phyloP scores from a whole-genome alignment of 805 yeast species.

The Jamesozyma lodderae region DNA sequence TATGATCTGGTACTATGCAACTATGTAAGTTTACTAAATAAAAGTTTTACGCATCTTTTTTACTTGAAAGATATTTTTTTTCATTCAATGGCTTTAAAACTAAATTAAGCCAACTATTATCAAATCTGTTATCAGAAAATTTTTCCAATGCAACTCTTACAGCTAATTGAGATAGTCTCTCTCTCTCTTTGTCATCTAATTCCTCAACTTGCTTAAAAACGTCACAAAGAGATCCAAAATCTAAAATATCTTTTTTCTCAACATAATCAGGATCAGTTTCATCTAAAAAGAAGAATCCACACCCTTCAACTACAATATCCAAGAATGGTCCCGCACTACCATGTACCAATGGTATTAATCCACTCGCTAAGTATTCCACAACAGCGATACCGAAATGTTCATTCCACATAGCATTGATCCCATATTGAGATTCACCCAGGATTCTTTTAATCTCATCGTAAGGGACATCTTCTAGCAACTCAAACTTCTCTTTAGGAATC shows the following conservation, averaged over 20 bases:
- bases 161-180: conserved; percentile 39
- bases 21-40: no score
- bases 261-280: conserved; percentile 61
- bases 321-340: conserved; percentile 91
- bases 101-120: conserved; percentile 40
- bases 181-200: conserved; percentile 31
- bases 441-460: conserved; percentile 51
- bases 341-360: conserved; percentile 81
- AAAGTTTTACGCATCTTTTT: no score
- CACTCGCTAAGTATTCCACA: conserved; percentile 83
- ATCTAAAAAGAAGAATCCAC: conserved; percentile 73
- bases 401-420: conserved; percentile 97
- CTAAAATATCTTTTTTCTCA: conserved; percentile 15
- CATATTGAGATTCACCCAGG: conserved; percentile 53
- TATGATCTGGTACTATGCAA: no score
- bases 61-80: no score
- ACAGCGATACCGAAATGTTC: conserved; percentile 98
- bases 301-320: conserved; percentile 66
- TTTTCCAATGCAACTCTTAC: conserved; percentile 36
- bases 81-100: conserved; percentile 11
- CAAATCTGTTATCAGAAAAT: conserved; percentile 57
- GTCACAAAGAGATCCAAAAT: conserved; percentile 33
- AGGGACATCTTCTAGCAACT: conserved; percentile 65
- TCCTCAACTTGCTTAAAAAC: conserved; percentile 39
- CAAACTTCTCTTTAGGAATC: conserved; percentile 35